These are phyloP conservation scores for Blastobotrys terrestris DNA, from an alignment of 805 yeast genomes.

Conservation along the genomic window DNA sequence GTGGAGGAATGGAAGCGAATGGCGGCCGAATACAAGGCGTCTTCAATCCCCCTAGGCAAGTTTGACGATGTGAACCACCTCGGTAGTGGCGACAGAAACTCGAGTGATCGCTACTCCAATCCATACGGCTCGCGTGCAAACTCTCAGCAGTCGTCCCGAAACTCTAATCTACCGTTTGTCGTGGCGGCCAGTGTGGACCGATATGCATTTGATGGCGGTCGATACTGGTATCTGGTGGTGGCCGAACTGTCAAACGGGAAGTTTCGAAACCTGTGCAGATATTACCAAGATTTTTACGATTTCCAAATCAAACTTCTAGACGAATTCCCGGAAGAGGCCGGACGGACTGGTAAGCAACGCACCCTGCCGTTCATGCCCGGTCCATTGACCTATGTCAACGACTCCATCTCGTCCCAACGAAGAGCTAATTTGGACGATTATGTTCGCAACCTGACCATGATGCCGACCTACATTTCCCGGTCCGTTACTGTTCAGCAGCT, in stretches of 20 bases:
- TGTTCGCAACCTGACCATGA: slow-evolving; percentile 51
- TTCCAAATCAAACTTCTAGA: slow-evolving; percentile 79
- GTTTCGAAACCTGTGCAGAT: slow-evolving; percentile 69
- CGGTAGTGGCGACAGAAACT: slow-evolving; percentile 8
- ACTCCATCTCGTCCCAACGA: slow-evolving; percentile 53
- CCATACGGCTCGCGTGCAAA: neutral
- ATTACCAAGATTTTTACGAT: slow-evolving; percentile 93
- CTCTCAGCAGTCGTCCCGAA: slow-evolving; percentile 3
- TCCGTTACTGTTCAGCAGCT: slow-evolving; percentile 61
- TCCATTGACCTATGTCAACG: slow-evolving; percentile 87
- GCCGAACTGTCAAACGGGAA: slow-evolving; percentile 66
- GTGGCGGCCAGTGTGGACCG: slow-evolving; percentile 71
- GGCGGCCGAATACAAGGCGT: slow-evolving; percentile 88
- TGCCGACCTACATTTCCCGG: slow-evolving; percentile 73
- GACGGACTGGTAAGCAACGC: slow-evolving; percentile 70
- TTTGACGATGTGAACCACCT: slow-evolving; percentile 35
- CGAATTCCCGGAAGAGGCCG: slow-evolving; percentile 87
- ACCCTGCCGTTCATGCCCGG: slow-evolving; percentile 94
- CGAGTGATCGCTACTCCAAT: slow-evolving; percentile 1
- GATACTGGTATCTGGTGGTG: slow-evolving; percentile 79
- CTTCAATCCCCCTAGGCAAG: slow-evolving; percentile 61
- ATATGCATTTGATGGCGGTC: slow-evolving; percentile 73
- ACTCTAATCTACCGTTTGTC: slow-evolving; percentile 30
- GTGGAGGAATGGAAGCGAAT: slow-evolving; percentile 93
- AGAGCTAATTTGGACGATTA: slow-evolving; percentile 51